phyloP scores from a whole-genome alignment of 1,284 basidiomycete species.

The Cystobasidium sp. region DNA sequence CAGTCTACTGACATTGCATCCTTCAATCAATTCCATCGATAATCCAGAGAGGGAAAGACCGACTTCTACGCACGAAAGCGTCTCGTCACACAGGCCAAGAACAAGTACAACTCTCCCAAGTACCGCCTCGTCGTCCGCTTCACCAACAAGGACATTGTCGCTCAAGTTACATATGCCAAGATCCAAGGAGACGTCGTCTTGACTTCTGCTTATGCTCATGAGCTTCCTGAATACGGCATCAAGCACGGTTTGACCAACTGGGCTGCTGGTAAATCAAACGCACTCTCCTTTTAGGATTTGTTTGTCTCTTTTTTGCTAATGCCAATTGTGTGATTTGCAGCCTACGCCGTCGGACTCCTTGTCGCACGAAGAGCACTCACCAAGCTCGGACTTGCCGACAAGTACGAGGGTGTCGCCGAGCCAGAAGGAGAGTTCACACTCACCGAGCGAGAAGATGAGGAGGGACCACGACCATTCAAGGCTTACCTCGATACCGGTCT shows the following conservation, averaged over 20 bases:
- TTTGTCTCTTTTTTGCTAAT: too few relatives aligned
- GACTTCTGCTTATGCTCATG: conserved; percentile 81
- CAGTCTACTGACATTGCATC: neutral
- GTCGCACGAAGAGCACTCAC: conserved; percentile 91
- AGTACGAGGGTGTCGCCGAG: conserved; percentile 95
- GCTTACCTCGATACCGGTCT: conserved; percentile 98
- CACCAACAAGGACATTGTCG: conserved; percentile 87
- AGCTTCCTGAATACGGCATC: conserved; percentile 95
- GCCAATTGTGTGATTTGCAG: too few relatives aligned
- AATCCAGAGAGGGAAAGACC: conserved; percentile 84
- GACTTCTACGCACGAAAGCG: conserved; percentile 99
- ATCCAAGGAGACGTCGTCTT: conserved; percentile 96
- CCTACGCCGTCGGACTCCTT: conserved; percentile 97
- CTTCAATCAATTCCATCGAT: neutral
- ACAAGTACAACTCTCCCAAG: conserved; percentile 99
- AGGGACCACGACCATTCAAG: conserved; percentile 97
- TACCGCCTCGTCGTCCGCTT: conserved; percentile 97
- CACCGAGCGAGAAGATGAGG: conserved; percentile 80
- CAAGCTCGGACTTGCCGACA: conserved; percentile 96
- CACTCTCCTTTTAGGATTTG: neutral
- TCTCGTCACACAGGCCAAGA: conserved; percentile 96
- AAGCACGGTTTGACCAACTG: conserved; percentile 99
- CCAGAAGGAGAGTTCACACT: conserved; percentile 83
- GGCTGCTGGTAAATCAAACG: conserved; percentile 77
- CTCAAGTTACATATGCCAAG: conserved; percentile 95